A percentile compares a stretch with the other conserved stretches of the same genome.
phyloP scores from a whole-genome alignment of 2,329 filamentous ascomycete species.

The Endothia cerciana region DNA sequence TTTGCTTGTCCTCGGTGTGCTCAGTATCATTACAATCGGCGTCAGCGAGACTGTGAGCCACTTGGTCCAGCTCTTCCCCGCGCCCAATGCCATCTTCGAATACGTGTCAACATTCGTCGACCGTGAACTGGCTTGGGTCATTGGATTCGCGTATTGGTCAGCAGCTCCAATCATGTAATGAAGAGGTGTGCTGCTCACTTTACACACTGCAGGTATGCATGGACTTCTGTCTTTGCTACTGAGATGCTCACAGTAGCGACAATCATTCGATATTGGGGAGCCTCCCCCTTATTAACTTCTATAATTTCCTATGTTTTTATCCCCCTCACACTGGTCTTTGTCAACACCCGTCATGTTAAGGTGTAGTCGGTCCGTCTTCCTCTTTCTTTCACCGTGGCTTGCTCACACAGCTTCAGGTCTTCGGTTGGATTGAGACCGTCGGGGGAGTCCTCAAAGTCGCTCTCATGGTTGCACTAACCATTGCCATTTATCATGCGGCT shows the following conservation, averaged over 20 bases:
- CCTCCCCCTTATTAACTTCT: constrained; percentile 19
- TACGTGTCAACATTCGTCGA: constrained; percentile 33
- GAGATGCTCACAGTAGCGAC: constrained; percentile 27
- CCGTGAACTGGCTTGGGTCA: constrained; percentile 30
- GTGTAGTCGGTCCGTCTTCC: neutral
- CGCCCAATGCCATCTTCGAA: constrained; percentile 31
- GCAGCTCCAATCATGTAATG: neutral
- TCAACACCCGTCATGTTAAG: constrained; percentile 29
- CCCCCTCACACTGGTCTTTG: constrained; percentile 18
- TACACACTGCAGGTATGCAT: constrained; percentile 15
- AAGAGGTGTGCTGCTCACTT: neutral
- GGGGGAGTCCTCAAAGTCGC: constrained; percentile 32
- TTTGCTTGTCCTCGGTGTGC: constrained; percentile 25
- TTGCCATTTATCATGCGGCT: constrained; percentile 30
- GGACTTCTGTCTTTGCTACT: constrained; percentile 25
- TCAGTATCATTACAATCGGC: constrained; percentile 28
- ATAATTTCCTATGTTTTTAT: constrained; percentile 13
- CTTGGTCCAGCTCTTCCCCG: constrained; percentile 31
- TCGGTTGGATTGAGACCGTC: constrained; percentile 33
- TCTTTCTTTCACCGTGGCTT: neutral
- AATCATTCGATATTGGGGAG: constrained; percentile 22
- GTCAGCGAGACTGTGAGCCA: constrained; percentile 31
- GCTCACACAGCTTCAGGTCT: constrained; percentile 28
- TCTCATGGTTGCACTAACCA: constrained; percentile 27
- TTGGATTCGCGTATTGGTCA: constrained; percentile 31